Evolutionary conservation across 768 basidiomycete genomes (phyloP), one percentile per base, ranked within the genome.

Genomic region (Termitomyces eurrhizus): DNA sequence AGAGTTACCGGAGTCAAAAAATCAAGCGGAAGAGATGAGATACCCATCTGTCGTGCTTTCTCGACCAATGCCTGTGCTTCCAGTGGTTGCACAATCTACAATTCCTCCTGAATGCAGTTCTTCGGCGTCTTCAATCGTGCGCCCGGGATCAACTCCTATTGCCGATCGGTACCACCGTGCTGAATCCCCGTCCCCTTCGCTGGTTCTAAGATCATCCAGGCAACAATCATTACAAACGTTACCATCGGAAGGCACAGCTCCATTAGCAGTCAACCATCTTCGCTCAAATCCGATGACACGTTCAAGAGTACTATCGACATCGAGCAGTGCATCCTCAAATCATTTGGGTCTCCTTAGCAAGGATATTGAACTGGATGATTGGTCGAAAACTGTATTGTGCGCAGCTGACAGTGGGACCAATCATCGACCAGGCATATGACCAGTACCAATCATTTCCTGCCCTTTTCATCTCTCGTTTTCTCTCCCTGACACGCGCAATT

Each of bases 301-400:
- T 32, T 57, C 58, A 1, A 67, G 67, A 49, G 63, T 66, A 52
- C 55, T 65, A 7, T 76, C 75, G 32, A 64, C 70, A 1, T 64
- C 64, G 26, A 76, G 78, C 44, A 70, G 70, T 41, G 67, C 74
- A 35, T 77, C 76, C 41, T 80, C 81, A 32, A 80, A 80, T 60
- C 81, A 79, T 65, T 70, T 83, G 42, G 80, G 80, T 21, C 66
- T 83, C 51, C 69, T 79, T 42, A 74, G 77, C 56, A 77, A 82
- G 61, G 80, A 81, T 26, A 50, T 57, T 8, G 74, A 75, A 42
- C 72, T 77, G 60, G 87, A 84, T 52, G 83, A 90, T 68, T 93
- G 91, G 90, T 87, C 87, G 50, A 77, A 80, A 67, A 88, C 86
- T 65, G 90, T 92, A 52, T 70, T 92, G 60, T 71, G 85, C 72